A percentile compares a stretch with the other conserved stretches of the same genome.
phyloP scores from a whole-genome alignment of 2,329 filamentous ascomycete species.

The Cryphonectria parasitica region DNA sequence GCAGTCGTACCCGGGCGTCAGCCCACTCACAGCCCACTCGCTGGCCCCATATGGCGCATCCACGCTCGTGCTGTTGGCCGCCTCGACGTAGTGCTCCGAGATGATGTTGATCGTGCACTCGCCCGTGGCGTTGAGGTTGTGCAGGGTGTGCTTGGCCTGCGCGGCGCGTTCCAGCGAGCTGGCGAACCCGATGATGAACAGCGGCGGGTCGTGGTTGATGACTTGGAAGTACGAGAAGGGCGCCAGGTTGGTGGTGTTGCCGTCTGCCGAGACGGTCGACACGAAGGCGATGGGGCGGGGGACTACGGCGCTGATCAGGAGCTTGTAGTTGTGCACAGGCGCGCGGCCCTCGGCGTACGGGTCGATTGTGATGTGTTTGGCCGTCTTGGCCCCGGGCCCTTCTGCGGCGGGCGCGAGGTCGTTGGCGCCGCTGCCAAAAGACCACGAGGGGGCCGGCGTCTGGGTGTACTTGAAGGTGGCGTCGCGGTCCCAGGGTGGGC shows the following conservation, averaged over 20 bases:
- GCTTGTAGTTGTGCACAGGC: slow-evolving; percentile 81
- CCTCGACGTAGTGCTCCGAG: slow-evolving; percentile 81
- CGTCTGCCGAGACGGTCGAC: slow-evolving; percentile 62
- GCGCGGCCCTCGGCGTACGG: slow-evolving; percentile 74
- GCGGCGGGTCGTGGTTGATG: slow-evolving; percentile 79
- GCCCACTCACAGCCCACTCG: slow-evolving; percentile 79
- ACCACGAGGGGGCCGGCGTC: slow-evolving; percentile 68
- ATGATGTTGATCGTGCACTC: slow-evolving; percentile 90
- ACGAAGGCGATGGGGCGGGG: slow-evolving; percentile 79
- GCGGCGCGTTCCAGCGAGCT: slow-evolving; percentile 53
- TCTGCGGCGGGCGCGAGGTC: slow-evolving; percentile 37
- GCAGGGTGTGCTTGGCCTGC: slow-evolving; percentile 74
- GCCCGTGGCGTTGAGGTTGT: slow-evolving; percentile 69
- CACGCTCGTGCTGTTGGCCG: slow-evolving; percentile 79
- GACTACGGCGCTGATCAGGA: slow-evolving; percentile 81
- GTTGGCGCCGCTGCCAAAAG: slow-evolving; percentile 68
- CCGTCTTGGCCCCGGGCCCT: slow-evolving; percentile 35
- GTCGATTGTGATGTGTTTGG: slow-evolving; percentile 74
- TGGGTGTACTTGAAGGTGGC: slow-evolving; percentile 61
- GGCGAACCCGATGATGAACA: slow-evolving; percentile 66
- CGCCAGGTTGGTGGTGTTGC: slow-evolving; percentile 71
- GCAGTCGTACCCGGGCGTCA: slow-evolving; percentile 70
- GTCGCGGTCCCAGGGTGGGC: slow-evolving; percentile 61
- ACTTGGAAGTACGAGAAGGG: slow-evolving; percentile 85
- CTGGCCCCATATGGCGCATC: slow-evolving; percentile 76